These are phyloP conservation scores for Antitrichia curtipendula DNA, from an alignment of 225 moss, liverwort and hornwort genomes.

Conservation along the genomic window DNA sequence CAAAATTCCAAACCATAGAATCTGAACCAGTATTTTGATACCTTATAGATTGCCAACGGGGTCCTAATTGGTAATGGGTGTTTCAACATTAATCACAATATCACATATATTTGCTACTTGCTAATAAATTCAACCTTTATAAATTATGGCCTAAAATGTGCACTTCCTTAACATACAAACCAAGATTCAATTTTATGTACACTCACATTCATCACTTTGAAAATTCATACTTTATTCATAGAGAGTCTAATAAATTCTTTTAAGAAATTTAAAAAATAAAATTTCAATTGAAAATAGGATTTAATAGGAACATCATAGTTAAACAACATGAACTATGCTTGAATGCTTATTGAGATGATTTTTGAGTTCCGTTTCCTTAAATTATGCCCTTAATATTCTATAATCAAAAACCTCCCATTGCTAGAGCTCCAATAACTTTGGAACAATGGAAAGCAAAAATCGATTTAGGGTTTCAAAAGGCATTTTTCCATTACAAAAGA, in stretches of 20 bases:
- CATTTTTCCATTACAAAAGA: background rate
- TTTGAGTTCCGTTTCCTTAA: background rate
- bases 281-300: background rate
- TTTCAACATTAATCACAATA: background rate
- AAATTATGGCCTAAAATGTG: background rate
- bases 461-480: no score
- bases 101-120: background rate
- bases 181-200: accelerated
- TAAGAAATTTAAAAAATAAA: background rate
- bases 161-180: background rate
- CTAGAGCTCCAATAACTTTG: background rate
- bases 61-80: no score
- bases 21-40: no score
- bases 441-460: background rate
- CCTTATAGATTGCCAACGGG: no score
- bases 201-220: background rate
- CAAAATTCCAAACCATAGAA: no score
- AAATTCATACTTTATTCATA: background rate
- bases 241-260: background rate
- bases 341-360: background rate
- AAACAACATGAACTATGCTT: background rate
- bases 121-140: background rate
- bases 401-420: background rate
- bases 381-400: background rate
- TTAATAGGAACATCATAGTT: background rate